Evolutionary conservation across 306 rosid genomes (phyloP).

Genomic region (Leucaena leucocephala): DNA sequence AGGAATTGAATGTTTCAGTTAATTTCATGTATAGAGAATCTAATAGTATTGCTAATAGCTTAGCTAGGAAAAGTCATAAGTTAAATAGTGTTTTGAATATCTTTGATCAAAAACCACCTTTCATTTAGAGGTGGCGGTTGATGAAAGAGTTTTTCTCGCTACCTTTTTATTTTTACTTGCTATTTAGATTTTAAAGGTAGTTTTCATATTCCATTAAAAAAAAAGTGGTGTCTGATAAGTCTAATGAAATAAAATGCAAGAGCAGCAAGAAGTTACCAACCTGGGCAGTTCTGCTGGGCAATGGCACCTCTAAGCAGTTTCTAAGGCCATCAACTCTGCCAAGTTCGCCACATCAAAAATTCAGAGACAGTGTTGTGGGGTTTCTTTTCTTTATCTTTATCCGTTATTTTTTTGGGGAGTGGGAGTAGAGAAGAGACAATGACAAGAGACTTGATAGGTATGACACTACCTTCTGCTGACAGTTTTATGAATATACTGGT

Average conservation of each 20-base stretch:
- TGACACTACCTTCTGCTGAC: conserved; percentile 60
- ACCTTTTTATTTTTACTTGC: too few species aligned
- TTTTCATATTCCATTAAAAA: too few species aligned
- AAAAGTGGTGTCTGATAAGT: too few species aligned
- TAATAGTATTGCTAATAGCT: too few species aligned
- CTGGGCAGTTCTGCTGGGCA: conserved; percentile 90
- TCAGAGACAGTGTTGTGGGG: background rate
- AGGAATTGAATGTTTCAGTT: too few species aligned
- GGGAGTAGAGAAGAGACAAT: background rate
- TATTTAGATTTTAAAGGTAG: too few species aligned
- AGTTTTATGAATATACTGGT: conserved; percentile 67
- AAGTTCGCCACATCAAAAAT: conserved; percentile 10
- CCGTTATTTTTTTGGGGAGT: background rate
- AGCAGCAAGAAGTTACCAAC: conserved; percentile 46
- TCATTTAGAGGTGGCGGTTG: too few species aligned
- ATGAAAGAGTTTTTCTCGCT: too few species aligned
- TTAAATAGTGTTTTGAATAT: too few species aligned
- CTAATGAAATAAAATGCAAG: conserved; percentile 11
- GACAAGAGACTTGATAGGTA: background rate
- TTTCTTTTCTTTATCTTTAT: background rate
- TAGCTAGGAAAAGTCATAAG: too few species aligned
- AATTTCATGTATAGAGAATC: too few species aligned
- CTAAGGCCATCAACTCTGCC: conserved; percentile 75
- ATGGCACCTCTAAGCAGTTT: conserved; percentile 76
- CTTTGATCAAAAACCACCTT: too few species aligned